Conservation (phyloP, 345 rosid genomes). For the Clarkia xantiana region DNA sequence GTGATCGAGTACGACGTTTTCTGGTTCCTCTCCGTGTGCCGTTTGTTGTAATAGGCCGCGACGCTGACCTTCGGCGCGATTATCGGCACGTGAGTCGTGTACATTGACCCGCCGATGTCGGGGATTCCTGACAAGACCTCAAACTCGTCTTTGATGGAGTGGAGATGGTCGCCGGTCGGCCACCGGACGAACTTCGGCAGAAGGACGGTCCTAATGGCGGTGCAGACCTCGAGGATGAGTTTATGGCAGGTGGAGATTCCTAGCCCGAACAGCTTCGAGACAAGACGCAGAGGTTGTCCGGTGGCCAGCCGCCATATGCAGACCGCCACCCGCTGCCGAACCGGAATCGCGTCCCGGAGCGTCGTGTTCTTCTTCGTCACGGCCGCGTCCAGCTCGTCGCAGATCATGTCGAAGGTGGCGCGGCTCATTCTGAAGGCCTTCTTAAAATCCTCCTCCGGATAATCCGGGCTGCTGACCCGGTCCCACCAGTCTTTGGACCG, state of each 20-base stretch:
- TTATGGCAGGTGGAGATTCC: constrained; percentile 87
- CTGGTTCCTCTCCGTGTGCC: constrained; percentile 75
- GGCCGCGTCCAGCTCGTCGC: constrained; percentile 49
- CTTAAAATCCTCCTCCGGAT: constrained; percentile 56
- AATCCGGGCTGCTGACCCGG: constrained; percentile 38
- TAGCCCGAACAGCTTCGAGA: constrained; percentile 67
- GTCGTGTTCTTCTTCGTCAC: constrained; percentile 84
- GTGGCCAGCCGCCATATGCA: constrained; percentile 83
- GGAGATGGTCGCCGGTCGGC: constrained; percentile 41
- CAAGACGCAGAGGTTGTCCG: constrained; percentile 68
- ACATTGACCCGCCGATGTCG: constrained; percentile 60
- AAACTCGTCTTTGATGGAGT: constrained; percentile 25
- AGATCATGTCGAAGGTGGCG: constrained; percentile 55
- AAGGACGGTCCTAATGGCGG: constrained; percentile 47
- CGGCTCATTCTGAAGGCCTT: constrained; percentile 68
- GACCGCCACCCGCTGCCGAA: constrained; percentile 78
- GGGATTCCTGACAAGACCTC: constrained; percentile 38
- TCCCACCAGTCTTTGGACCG: constrained; percentile 91
- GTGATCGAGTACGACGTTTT: constrained; percentile 75
- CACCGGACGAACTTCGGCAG: constrained; percentile 59
- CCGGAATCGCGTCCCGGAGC: constrained; percentile 81
- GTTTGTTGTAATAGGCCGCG: constrained; percentile 58
- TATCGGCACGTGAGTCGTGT: constrained; percentile 74
- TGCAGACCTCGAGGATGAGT: constrained; percentile 68
- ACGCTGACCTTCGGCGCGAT: constrained; percentile 67